Conservation (phyloP, 768 basidiomycete species). For the Boletus tomentosulus region DNA sequence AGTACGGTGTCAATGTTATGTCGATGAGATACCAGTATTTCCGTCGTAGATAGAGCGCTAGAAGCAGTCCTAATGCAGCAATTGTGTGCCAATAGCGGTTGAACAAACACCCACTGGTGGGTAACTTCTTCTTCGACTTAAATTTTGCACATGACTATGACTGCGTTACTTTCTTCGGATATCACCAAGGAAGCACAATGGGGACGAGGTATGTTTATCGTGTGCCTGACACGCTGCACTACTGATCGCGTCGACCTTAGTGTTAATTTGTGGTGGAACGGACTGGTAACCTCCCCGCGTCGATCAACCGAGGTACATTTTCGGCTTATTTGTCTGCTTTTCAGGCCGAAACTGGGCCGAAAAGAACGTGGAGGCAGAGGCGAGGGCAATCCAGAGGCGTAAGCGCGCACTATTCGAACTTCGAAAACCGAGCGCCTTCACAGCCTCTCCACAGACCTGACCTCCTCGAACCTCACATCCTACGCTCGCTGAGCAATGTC, state of each 20-base stretch:
- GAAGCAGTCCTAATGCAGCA: conserved; percentile 30
- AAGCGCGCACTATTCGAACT: conserved; percentile 6
- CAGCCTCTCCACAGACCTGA: conserved; percentile 55
- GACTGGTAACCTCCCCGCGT: conserved; percentile 56
- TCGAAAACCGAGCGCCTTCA: conserved; percentile 4
- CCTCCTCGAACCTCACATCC: conserved; percentile 82
- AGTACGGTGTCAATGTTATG: background rate
- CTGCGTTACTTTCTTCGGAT: conserved; percentile 23
- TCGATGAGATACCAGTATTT: background rate
- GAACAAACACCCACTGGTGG: conserved; percentile 14
- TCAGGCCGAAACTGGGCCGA: conserved; percentile 71
- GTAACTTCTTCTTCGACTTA: conserved; percentile 15
- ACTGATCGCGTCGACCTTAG: conserved; percentile 37
- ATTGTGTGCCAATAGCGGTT: conserved; percentile 10
- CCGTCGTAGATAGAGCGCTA: conserved; percentile 30
- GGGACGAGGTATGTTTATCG: conserved; percentile 36
- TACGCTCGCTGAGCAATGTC: conserved; percentile 84
- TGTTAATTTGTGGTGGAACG: conserved; percentile 81
- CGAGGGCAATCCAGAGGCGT: conserved; percentile 39
- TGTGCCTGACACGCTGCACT: conserved; percentile 8
- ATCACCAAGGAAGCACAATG: conserved; percentile 35
- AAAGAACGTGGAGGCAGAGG: conserved; percentile 59
- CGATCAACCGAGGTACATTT: background rate
- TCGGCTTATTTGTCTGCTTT: conserved; percentile 11
- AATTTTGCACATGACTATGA: conserved; percentile 29